Evolutionary conservation across 2,329 filamentous ascomycete species (phyloP), one percentile per base, ranked within the genome.

Genomic region (Cercospora sp.): DNA sequence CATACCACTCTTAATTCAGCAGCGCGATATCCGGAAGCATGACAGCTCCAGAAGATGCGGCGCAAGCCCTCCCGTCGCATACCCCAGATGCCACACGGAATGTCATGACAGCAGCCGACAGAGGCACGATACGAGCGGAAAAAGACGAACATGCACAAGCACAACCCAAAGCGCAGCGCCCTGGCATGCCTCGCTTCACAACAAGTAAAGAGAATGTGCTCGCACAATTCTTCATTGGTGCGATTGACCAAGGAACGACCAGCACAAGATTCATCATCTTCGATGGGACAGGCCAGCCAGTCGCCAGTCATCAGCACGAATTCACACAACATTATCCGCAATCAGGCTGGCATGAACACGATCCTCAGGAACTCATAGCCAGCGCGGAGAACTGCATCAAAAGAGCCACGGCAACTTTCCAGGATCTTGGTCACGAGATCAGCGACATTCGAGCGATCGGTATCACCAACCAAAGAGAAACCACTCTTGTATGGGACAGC

Each of bases 181-280:
- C 74, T 1, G 74, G 73, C 18, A 67, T 77, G 58, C 73, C 74
- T 23, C 70, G 76, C 53, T 78, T 78, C 71, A 77, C 76, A 3
- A 75, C 74, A 16, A 76, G 72, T 51, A 75, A 77, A 67, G 77
- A 79, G 60, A 77, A 78, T 58, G 73, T 77, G 12, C 69, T 79
- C 7, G 67, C 73, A n/a, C 69, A 73, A 39, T 75, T 87, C 82
- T 96, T 92, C 76, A 90, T 96, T 70, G 93, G 93, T 67, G 91
- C 91, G 72, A 94, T 97, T 77, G 93, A 97, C 77, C 92, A 96
- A 77, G 93, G 93, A 67, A 97, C 93, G 12, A 97, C 93, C 30
- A 94, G 91, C 67, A 91, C 93, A 45, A 87, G 93, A 51, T 97
- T 97, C 81, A 87, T 97, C 74, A 94, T 97, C 77, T 97, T 97